Conservation (phyloP, 345 rosid genomes). For the Garcia nutans region DNA sequence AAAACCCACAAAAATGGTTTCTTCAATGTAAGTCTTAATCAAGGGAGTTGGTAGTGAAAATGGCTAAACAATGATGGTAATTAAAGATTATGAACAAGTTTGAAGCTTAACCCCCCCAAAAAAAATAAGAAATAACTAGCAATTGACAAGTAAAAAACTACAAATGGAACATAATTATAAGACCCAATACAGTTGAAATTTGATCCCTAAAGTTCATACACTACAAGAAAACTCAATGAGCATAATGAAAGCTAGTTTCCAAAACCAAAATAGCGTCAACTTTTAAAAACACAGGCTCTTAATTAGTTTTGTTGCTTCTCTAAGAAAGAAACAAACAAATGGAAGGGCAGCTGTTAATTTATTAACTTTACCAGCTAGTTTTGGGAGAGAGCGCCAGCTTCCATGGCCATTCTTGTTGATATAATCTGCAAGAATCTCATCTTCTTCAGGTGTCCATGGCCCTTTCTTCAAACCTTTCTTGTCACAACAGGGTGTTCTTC, state of each 20-base stretch:
- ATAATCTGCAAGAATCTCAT: slow-evolving; percentile 29
- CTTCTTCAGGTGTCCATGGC: slow-evolving; percentile 40
- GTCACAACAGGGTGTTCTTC: slow-evolving; percentile 38
- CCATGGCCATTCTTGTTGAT: slow-evolving; percentile 37
- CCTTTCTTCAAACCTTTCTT: slow-evolving; percentile 43
- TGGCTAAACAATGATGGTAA: no score
- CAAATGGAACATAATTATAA: not conserved
- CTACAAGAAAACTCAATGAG: not conserved
- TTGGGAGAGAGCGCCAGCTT: slow-evolving; percentile 43
- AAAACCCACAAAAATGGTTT: not conserved
- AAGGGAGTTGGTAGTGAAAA: no score
- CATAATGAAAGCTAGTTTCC: not conserved
- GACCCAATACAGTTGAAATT: not conserved
- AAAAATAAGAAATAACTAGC: no score
- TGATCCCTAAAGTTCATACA: not conserved
- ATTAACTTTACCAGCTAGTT: slow-evolving; percentile 27
- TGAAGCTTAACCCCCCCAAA: no score
- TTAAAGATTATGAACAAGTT: no score
- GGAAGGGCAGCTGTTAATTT: not conserved
- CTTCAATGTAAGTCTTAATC: not conserved
- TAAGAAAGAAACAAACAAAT: not conserved
- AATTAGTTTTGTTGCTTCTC: not conserved
- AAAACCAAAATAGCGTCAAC: no score
- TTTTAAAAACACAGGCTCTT: no score
- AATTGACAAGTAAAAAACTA: not conserved